Evolutionary conservation across 2,329 filamentous ascomycete species (phyloP).

Genomic region (Cladosporium sp.): DNA sequence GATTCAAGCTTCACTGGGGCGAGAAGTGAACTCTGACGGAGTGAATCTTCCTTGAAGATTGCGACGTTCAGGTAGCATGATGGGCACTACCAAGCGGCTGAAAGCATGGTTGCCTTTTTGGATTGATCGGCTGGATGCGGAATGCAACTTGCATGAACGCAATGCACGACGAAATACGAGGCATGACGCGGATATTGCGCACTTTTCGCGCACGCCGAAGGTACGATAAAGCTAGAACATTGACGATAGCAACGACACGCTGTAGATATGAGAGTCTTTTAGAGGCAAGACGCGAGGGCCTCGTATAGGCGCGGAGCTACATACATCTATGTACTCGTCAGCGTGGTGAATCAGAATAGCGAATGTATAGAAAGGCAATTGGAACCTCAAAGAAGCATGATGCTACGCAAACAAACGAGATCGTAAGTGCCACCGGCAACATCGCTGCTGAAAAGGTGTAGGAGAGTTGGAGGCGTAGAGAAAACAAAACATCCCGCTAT

Average conservation of each 20-base stretch:
- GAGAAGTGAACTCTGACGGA: constrained; percentile 44
- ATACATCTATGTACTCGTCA: constrained; percentile 12
- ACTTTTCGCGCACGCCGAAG: not conserved
- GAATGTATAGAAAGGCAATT: not conserved
- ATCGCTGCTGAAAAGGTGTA: constrained; percentile 2
- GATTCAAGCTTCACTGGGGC: constrained; percentile 80
- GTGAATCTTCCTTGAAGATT: not conserved
- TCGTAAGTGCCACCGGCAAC: constrained; percentile 6
- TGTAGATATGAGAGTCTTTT: too few species aligned
- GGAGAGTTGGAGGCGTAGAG: too few species aligned
- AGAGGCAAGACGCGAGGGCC: not conserved
- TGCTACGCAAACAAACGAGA: not conserved
- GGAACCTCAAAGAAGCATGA: not conserved
- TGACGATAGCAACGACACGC: too few species aligned
- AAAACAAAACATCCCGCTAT: too few species aligned
- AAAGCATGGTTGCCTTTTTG: not conserved
- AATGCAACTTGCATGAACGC: constrained; percentile 5
- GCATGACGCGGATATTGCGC: not conserved
- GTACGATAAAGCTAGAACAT: not conserved
- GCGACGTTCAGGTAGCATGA: too few species aligned
- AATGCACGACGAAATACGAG: constrained; percentile 1
- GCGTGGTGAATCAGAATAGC: too few species aligned
- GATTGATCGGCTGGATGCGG: not conserved
- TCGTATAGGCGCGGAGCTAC: not conserved
- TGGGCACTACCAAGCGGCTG: not conserved